Base-by-base conservation (phyloP, 257 asterid species). In the Prunella vulgaris region DNA sequence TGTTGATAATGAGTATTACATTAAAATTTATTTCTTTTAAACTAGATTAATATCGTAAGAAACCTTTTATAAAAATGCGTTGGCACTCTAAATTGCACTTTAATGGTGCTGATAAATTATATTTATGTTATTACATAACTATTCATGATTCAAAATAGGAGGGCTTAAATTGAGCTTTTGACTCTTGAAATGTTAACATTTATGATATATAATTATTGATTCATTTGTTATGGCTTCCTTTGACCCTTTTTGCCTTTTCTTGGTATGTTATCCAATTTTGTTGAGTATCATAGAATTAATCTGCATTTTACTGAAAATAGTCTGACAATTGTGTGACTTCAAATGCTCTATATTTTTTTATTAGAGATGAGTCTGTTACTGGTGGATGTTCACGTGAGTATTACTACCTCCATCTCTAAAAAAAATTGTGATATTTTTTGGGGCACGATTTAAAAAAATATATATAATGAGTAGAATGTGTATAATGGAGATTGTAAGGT, bases 141-240 rank as follows among this genome's bases (percentile, higher is more conserved):
- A 76, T 42, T 74, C 72, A 37, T 42, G 72, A 79, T 74, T 74
- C 62, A 69, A 80, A 76, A 60, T 28, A 51, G 46, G 51, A 56
- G 76, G 35, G 73, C 80, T 48, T 83, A 77, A 83, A 80, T 74
- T 61, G 70, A 60, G 81, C 74, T 72, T 38, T 83, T 83, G 85
- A 77, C 87, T 66, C 77, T 74, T 72, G 69, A 75, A 71, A 72
- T 69, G 42, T 52, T 63, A 35, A 72, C 80, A 73, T 76, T 82
- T 46, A 73, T 46, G 60, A 10, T 56, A n/a, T n/a, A n/a, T n/a
- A 63, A 60, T 30, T 28, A 70, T 72, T 56, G 46, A 64, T 57
- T 62, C 30, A 21, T 63, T 37, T 69, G 76, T 80, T 69, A 76
- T 72, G 64, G 60, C 14, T 46, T 73, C 54, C 64, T 64, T 70